A percentile compares a stretch with the other conserved stretches of the same genome.
Conservation (phyloP, 352 stramenopile species). For the Phytophthora pseudosyringae region DNA sequence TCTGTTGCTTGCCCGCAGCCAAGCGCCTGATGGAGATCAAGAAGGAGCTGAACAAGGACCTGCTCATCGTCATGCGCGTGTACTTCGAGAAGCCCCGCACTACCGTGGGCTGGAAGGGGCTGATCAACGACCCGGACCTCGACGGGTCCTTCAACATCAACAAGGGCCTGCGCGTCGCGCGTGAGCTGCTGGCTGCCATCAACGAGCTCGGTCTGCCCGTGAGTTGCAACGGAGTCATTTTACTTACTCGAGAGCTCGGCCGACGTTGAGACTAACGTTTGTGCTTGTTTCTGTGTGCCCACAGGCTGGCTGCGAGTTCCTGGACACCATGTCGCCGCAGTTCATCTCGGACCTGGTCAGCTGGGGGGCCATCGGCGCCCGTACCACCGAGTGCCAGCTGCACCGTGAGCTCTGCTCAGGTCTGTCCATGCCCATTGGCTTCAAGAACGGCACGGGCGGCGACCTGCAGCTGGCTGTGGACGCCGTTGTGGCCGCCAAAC, state of each 20-base stretch:
- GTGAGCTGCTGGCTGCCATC: slow-evolving; percentile 84
- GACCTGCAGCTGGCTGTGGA: slow-evolving; percentile 89
- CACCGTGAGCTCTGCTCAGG: slow-evolving; percentile 91
- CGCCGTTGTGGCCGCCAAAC: slow-evolving; percentile 78
- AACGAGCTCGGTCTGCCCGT: slow-evolving; percentile 86
- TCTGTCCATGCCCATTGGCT: slow-evolving; percentile 91
- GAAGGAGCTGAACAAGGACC: slow-evolving; percentile 80
- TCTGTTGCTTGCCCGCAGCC: slow-evolving; percentile 24
- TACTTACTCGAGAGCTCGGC: background rate
- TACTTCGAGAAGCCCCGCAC: slow-evolving; percentile 93
- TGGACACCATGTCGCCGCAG: slow-evolving; percentile 92
- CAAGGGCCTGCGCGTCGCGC: slow-evolving; percentile 86
- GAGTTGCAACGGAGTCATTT: background rate
- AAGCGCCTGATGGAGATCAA: slow-evolving; percentile 71
- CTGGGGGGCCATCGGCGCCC: slow-evolving; percentile 91
- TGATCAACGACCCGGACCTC: slow-evolving; percentile 93
- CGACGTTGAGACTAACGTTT: slow-evolving; percentile 2
- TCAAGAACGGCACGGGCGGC: slow-evolving; percentile 92
- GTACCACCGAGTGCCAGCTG: slow-evolving; percentile 90
- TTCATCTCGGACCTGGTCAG: slow-evolving; percentile 91
- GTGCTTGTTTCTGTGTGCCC: background rate
- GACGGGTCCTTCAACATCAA: slow-evolving; percentile 93
- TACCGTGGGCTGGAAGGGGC: slow-evolving; percentile 90
- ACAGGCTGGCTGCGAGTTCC: slow-evolving; percentile 83
- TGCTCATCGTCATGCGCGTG: slow-evolving; percentile 91